Base-by-base conservation (phyloP, 2,329 filamentous ascomycete genomes). In the Cercospora berteroae region DNA sequence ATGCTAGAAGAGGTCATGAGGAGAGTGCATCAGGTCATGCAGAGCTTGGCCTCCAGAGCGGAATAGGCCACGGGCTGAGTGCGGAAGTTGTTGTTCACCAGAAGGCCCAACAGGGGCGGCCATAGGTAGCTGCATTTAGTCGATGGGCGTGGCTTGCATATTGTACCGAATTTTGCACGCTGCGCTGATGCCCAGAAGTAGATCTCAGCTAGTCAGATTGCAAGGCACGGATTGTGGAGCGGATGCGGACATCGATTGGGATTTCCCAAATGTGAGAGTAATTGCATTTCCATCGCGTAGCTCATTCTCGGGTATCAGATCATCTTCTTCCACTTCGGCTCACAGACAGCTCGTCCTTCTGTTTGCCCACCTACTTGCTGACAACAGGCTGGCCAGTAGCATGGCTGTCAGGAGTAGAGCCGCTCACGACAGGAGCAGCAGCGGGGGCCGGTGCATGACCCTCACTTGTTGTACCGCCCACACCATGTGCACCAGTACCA, bases 341-440 rank as follows among this genome's bases (percentile, higher is more conserved):
- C n/a, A 56, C 20, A 31, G 6, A 9, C 31, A 36, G 4, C 3
- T 18, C 29, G 18, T 13, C 29, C 29, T 33, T 10, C 29, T 16
- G 10, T 16, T 16, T 4, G 8, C 4, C 25, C 7, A 18, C 6
- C 25, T 27, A 58, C 16, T 58, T 58, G 55, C 27, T 16, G 9
- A 23, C 29, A 18, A 61, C 59, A 20, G 64, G 64, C 27, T 59
- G 56, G 16, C 44, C 58, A 12, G 63, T 58, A 7, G 62, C 58
- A 39, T 67, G 50, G 33, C 62, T 68, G 7, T 36, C 10, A 18
- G 29, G 55, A 16, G 55, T 36, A 2, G 55, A 55, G 1, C 20
- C 48, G 4, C 48, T 27, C 16, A 55, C 48, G 8, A 25, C 48
- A 1, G 48, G 48, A 16, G 48, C 23, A 25, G 48, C 48, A 27